A percentile compares a stretch with the other conserved stretches of the same genome.
phyloP scores from a whole-genome alignment of 305 asterid species.

The Fraxinus latifolia region DNA sequence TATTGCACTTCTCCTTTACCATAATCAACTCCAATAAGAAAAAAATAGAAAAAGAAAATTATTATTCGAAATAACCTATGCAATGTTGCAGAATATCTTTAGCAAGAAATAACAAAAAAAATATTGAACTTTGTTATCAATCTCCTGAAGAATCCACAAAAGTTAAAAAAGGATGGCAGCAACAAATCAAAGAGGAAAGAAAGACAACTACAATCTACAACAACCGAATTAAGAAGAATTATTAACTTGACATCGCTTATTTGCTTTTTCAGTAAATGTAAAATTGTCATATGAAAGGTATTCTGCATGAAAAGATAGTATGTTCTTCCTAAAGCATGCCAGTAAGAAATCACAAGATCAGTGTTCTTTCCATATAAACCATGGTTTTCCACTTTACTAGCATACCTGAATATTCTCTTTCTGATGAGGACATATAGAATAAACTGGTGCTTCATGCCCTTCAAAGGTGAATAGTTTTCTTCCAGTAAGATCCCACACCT shows the following conservation, averaged over 20 bases:
- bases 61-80: background rate
- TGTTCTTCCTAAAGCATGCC: background rate
- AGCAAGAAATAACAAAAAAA: background rate
- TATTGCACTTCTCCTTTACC: background rate
- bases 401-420: conserved; percentile 59
- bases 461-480: conserved; percentile 46
- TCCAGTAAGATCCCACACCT: conserved; percentile 61
- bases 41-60: background rate
- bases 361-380: background rate
- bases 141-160: background rate
- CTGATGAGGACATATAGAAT: conserved; percentile 60
- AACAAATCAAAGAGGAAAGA: background rate
- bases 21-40: background rate
- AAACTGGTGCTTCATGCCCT: conserved; percentile 73
- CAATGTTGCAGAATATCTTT: background rate
- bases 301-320: background rate
- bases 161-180: background rate
- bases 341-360: background rate
- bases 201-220: background rate
- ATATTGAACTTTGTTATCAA: background rate
- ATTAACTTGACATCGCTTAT: background rate
- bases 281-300: background rate
- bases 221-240: background rate
- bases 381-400: background rate
- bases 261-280: background rate